Conservation (phyloP, 2,329 filamentous ascomycete species). For the Orbilia oligospora region DNA sequence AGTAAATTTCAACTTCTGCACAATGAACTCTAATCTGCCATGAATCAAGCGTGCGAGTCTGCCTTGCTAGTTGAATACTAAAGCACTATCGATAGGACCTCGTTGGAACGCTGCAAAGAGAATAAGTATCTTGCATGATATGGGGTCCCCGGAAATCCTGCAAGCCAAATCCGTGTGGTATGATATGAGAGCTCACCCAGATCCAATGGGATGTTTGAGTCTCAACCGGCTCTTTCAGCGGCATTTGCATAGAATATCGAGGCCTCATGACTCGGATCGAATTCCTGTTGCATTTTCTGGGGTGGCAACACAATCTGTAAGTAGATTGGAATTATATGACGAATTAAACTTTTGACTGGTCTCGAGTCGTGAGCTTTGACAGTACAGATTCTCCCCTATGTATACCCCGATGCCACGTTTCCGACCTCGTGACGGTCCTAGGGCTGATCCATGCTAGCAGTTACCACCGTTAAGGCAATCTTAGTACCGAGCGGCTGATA, state of each 20-base stretch:
- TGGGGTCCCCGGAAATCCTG: constrained; percentile 14
- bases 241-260: neutral
- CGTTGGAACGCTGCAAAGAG: neutral
- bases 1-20: constrained; percentile 29
- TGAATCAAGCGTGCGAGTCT: constrained; percentile 6
- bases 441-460: neutral
- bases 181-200: neutral
- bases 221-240: neutral
- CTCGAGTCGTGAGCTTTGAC: neutral
- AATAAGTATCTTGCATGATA: constrained; percentile 24
- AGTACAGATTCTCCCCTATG: neutral
- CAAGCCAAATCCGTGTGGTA: neutral
- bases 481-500: constrained; percentile 2
- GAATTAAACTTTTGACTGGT: no score
- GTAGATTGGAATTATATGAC: neutral
- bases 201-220: neutral
- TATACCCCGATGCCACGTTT: constrained; percentile 13
- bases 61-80: constrained; percentile 11
- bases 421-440: neutral
- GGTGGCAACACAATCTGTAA: neutral
- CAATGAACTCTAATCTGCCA: constrained; percentile 10
- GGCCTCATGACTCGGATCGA: constrained; percentile 13
- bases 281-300: constrained; percentile 11
- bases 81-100: constrained; percentile 10
- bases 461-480: neutral